phyloP scores from a whole-genome alignment of 371 early-diverging fungal genomes.

The Capillidium heterosporum region DNA sequence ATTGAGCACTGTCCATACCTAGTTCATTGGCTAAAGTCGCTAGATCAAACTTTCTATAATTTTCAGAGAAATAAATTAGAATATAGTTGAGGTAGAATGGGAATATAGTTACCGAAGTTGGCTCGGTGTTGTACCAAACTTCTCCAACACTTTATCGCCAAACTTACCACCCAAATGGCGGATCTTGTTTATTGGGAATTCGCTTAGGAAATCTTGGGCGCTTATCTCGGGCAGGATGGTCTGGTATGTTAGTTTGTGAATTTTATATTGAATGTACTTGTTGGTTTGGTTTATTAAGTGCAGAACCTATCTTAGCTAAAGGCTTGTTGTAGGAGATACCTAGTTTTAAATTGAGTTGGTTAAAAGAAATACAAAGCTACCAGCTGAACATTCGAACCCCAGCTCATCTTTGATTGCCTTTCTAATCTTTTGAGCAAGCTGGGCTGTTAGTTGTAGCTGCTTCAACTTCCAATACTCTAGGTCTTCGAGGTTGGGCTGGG shows the following conservation, averaged over 20 bases:
- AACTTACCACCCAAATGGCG: neutral
- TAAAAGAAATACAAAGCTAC: too few relatives aligned
- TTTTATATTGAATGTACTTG: too few relatives aligned
- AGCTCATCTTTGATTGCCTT: neutral
- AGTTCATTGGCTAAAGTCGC: neutral
- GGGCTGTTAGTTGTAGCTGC: neutral
- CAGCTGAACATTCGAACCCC: neutral
- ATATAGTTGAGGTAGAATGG: too few relatives aligned
- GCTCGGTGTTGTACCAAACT: neutral
- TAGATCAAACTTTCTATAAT: too few relatives aligned
- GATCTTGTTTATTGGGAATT: neutral
- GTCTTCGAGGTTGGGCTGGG: too few relatives aligned
- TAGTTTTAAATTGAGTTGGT: too few relatives aligned
- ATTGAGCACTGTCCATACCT: neutral
- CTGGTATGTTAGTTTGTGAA: too few relatives aligned
- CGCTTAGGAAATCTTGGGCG: neutral
- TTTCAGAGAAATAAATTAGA: too few relatives aligned
- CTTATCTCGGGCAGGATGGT: neutral
- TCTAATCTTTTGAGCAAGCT: neutral
- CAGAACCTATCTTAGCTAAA: neutral
- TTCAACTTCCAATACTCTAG: neutral
- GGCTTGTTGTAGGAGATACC: slow-evolving; percentile 1
- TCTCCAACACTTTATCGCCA: neutral
- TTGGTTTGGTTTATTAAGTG: slow-evolving; percentile 1
- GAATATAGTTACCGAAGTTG: neutral